A percentile compares a stretch with the other conserved stretches of the same genome.
Conservation (phyloP, 164 flowering plant genomes). For the Dillenia suffruticosa region DNA sequence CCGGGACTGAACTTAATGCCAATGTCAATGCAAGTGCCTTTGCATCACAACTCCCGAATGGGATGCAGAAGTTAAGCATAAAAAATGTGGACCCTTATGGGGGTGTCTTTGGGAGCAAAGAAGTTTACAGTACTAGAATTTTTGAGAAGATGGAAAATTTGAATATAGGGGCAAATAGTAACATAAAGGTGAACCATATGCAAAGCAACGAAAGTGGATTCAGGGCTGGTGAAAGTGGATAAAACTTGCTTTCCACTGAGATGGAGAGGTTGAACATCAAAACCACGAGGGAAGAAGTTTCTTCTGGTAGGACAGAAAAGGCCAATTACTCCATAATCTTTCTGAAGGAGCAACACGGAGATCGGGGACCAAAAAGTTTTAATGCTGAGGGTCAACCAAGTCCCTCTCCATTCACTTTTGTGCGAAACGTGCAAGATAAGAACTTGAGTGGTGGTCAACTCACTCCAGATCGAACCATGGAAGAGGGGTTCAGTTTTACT, state of each 20-base stretch:
- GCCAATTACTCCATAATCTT: conserved; percentile 15
- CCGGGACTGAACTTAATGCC: conserved; percentile 15
- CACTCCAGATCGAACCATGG: conserved; percentile 11
- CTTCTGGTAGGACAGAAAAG: conserved; percentile 10
- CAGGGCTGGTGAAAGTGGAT: conserved; percentile 17
- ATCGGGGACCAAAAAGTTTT: conserved; percentile 9
- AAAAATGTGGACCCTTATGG: conserved; percentile 13
- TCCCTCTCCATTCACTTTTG: conserved; percentile 19
- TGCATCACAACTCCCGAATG: conserved; percentile 18
- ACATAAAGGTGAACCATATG: not conserved
- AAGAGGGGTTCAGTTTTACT: conserved; percentile 28
- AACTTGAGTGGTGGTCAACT: conserved; percentile 10
- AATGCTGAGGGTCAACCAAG: conserved; percentile 8
- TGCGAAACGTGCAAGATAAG: conserved; percentile 12
- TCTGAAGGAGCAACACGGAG: conserved; percentile 12
- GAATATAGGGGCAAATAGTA: conserved; percentile 11
- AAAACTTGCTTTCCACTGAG: conserved; percentile 16
- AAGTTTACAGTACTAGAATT: conserved; percentile 8
- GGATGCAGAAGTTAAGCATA: conserved; percentile 30
- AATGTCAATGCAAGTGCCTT: conserved; percentile 7
- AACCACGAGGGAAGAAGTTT: conserved; percentile 12
- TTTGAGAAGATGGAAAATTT: conserved; percentile 23
- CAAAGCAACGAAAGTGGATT: conserved; percentile 1
- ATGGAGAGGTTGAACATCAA: conserved; percentile 33
- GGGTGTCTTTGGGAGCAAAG: conserved; percentile 6